A percentile compares a stretch with the other conserved stretches of the same genome.
Evolutionary conservation across 495 filamentous ascomycete species (phyloP).

Genomic region (Penicillium lagena): DNA sequence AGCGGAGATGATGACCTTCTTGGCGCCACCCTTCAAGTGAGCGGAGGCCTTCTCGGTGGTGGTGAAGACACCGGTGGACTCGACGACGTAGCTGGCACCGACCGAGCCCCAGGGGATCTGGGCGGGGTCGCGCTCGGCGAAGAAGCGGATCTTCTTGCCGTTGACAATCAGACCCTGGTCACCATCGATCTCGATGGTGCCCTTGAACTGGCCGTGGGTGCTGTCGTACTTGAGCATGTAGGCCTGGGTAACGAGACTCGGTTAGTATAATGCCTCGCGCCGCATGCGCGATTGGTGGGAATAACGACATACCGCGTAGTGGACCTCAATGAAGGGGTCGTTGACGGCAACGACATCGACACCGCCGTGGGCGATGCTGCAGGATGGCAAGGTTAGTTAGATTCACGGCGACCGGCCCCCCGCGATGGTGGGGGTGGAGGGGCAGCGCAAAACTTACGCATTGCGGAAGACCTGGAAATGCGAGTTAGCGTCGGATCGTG

Average conservation of each 20-base stretch:
- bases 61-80: slow-evolving; percentile 99
- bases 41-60: slow-evolving; percentile 90
- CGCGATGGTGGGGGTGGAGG: background rate
- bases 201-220: slow-evolving; percentile 95
- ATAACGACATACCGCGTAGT: slow-evolving; percentile 80
- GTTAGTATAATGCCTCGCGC: background rate
- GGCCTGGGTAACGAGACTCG: slow-evolving; percentile 45
- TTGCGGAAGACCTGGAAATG: slow-evolving; percentile 61
- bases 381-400: slow-evolving; percentile 24
- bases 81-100: slow-evolving; percentile 92
- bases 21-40: slow-evolving; percentile 97
- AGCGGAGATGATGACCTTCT: slow-evolving; percentile 99
- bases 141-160: slow-evolving; percentile 95
- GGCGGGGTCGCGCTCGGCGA: slow-evolving; percentile 84
- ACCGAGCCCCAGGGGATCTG: slow-evolving; percentile 86
- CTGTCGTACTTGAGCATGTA: slow-evolving; percentile 99
- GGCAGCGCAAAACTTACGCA: slow-evolving; percentile 49
- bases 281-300: background rate
- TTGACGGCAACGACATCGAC: slow-evolving; percentile 94
- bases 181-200: slow-evolving; percentile 61
- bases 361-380: slow-evolving; percentile 75
- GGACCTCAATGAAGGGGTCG: slow-evolving; percentile 97
- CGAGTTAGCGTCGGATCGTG: background rate
- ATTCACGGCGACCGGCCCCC: background rate
- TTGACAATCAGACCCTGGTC: slow-evolving; percentile 79